These are phyloP conservation scores for Pleurozium schreberi DNA, from an alignment of 225 moss, liverwort and hornwort species.

Conservation along the genomic window DNA sequence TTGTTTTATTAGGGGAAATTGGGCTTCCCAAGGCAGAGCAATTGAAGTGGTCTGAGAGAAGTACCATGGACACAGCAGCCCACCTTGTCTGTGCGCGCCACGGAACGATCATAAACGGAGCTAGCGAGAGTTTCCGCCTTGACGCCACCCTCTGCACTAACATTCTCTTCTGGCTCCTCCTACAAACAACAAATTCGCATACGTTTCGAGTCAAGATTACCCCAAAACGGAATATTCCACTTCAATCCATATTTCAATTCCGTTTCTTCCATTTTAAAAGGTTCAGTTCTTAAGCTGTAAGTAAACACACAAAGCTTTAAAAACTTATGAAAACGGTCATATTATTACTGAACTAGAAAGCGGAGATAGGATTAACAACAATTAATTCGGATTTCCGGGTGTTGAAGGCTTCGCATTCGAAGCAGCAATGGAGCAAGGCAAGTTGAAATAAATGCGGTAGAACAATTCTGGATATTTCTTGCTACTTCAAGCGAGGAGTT, in stretches of 20 bases:
- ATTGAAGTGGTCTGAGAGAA: neutral
- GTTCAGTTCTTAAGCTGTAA: neutral
- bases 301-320: neutral
- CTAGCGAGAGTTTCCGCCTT: conserved; percentile 2
- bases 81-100: conserved; percentile 22
- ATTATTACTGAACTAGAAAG: neutral
- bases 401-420: neutral
- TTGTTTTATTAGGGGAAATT: neutral
- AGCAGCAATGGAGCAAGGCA: neutral
- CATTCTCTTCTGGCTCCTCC: conserved; percentile 15
- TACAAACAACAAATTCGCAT: neutral
- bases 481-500: neutral
- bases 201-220: neutral
- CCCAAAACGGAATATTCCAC: neutral
- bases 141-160: neutral
- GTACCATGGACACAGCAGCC: conserved; percentile 30
- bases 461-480: neutral
- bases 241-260: neutral
- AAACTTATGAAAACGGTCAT: neutral
- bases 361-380: neutral
- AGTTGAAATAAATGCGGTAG: neutral
- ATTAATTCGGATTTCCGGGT: neutral
- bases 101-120: neutral
- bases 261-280: neutral
- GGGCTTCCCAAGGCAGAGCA: neutral